Base-by-base conservation (phyloP, 768 basidiomycete species). In the Psilocybe sp. region DNA sequence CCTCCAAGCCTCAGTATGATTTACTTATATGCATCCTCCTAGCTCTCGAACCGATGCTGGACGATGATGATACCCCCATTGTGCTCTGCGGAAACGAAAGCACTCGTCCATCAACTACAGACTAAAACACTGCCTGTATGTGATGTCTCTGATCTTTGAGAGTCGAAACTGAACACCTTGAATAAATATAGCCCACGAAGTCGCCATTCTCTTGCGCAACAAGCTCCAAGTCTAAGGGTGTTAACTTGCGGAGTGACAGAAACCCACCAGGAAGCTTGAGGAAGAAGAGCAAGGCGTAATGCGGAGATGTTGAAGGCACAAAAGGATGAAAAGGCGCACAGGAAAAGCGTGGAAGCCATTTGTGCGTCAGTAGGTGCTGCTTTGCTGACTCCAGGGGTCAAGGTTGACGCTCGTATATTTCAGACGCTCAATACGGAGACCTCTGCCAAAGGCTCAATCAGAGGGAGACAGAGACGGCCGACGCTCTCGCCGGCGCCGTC, bases 121-220 rank as follows among this genome's bases (percentile, higher is more conserved):
- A 54, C 63, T 6, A 66, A 66, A 31, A 37, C 7, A 49, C 60
- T 4, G 56, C 62, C 10, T 67, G 71, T 72, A 47, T 28, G 59
- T 36, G 12, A 2, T 36, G 32, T 18, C 20, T 9, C 20, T 32
- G 13, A 16, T 32, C 8, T 12, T 28, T 15, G 36, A 2, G 19
- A 5, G 14, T 8, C 5, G 20, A n/a, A n/a, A 7, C 35, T 19
- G 28, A 18, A 14, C n/a, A n/a, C 18, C 18, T 32, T 43, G 19
- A n/a, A 10, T 36, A 8, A 16, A 43, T 49, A 1, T 35, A 75
- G 72, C 73, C 4, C 62, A 66, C 31, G 64, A 71, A 38, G 70
- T 73, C 5, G 68, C 62, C 3, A 72, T 73, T 39, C 57, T 76
- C 4, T 60, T 74, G 1, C 66, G 73, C 18, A 69, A 72, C 48